Base-by-base conservation (phyloP, 148 eudicot genomes). In the Camellia japonica region DNA sequence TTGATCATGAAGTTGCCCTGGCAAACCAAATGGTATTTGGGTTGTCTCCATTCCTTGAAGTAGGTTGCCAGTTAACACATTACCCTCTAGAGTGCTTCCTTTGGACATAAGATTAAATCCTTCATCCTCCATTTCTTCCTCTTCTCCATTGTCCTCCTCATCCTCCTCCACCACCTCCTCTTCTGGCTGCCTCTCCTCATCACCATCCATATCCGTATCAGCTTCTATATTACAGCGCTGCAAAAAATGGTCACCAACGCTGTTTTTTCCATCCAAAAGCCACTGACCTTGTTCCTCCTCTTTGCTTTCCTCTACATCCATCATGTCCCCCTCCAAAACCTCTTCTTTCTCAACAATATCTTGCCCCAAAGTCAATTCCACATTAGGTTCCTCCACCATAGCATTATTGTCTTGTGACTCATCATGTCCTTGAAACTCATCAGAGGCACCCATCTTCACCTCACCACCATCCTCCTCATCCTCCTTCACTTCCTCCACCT, bases 31-130 rank as follows among this genome's bases (percentile, higher is more conserved):
- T 14, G 80, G 81, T 15, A 89, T 75, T 7, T 90, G 91, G 70
- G 82, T 84, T 20, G 85, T 70, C 78, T 90, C 89, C 83, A 93
- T 72, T 73, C 85, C 83, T 58, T 88, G 91, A 74, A 91, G 81
- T 18, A 86, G 81, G 79, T 92, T 87, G 42, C 84, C 90, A 18
- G 91, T 72, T 70, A 87, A 79, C 3, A 84, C 90, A 78, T 83
- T 84, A 42, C 82, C 76, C 8, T 58, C 83, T 14, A 88, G 52
- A 7, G 88, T 9, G 68, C 83, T 67, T 46, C 84, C 68, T 78
- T 80, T 83, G 4, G 80, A 80, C 78, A 78, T 68, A 83, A 84
- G 68, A 56, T 84, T 78, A 77, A 90, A 86, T 16, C 68, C 78
- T 11, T 74, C 83, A 4, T 76, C 89, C 80, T 85, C 85, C 0